phyloP scores from a whole-genome alignment of 2,329 filamentous ascomycete species.

The Tolypocladium sp. region DNA sequence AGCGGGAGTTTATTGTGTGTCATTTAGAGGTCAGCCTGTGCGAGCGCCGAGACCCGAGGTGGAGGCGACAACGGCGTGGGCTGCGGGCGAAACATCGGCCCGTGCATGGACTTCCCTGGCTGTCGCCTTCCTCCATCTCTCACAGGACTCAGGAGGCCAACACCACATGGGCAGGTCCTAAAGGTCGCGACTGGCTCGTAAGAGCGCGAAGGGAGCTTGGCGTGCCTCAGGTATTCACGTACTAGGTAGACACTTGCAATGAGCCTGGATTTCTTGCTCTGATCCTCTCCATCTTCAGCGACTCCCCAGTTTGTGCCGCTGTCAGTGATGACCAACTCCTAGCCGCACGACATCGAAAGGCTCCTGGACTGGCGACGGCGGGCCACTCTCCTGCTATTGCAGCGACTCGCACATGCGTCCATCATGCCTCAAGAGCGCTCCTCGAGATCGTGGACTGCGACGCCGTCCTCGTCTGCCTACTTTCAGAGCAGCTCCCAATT shows the following conservation, averaged over 20 bases:
- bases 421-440: neutral
- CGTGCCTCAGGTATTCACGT: neutral
- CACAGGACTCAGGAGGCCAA: neutral
- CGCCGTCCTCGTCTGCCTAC: constrained; percentile 12
- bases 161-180: neutral
- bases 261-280: neutral
- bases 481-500: constrained; percentile 8
- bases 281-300: neutral
- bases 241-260: neutral
- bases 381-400: neutral
- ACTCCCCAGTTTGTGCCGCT: neutral
- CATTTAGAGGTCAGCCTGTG: constrained; percentile 11
- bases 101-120: neutral
- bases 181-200: neutral
- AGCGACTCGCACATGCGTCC: neutral
- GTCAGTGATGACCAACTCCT: neutral
- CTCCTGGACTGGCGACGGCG: neutral
- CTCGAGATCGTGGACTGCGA: constrained; percentile 3
- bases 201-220: neutral
- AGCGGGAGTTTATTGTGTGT: constrained; percentile 6
- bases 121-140: too few relatives aligned
- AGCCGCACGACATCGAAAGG: neutral
- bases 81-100: neutral
- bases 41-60: constrained; percentile 1
- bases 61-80: neutral